phyloP scores from a whole-genome alignment of 306 rosid species.

The Quercus cerris region DNA sequence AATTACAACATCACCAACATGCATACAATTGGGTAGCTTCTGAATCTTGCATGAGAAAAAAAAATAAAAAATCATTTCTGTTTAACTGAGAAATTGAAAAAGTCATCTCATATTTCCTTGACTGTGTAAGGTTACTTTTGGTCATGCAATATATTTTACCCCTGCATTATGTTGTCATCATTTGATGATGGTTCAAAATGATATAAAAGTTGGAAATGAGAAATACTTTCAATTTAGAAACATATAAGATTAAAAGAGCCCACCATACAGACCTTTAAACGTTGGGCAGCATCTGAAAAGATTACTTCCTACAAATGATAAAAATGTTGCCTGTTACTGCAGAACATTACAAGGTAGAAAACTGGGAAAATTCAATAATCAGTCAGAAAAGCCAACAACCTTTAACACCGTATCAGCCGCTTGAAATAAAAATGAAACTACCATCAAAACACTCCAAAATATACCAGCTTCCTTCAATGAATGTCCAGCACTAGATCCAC shows the following conservation, averaged over 20 bases:
- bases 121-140: not conserved
- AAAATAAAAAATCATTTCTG: not conserved
- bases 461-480: conserved; percentile 76
- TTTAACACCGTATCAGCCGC: conserved; percentile 83
- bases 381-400: conserved; percentile 42
- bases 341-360: conserved; percentile 16
- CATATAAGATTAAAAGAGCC: conserved; percentile 15
- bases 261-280: conserved; percentile 50
- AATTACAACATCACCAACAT: conserved; percentile 11
- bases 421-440: conserved; percentile 79
- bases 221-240: not conserved
- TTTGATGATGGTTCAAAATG: conserved; percentile 5
- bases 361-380: conserved; percentile 16
- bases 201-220: conserved; percentile 9
- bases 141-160: not conserved
- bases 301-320: conserved; percentile 62
- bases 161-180: not conserved
- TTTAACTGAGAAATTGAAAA: conserved; percentile 5
- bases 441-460: conserved; percentile 91
- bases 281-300: conserved; percentile 55
- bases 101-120: conserved; percentile 10
- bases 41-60: not conserved
- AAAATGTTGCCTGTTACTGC: conserved; percentile 28
- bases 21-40: conserved; percentile 3
- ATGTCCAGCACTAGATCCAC: conserved; percentile 81